These are phyloP conservation scores for Ajuga chamaepitys DNA, from an alignment of 257 asterid genomes.

Conservation along the genomic window DNA sequence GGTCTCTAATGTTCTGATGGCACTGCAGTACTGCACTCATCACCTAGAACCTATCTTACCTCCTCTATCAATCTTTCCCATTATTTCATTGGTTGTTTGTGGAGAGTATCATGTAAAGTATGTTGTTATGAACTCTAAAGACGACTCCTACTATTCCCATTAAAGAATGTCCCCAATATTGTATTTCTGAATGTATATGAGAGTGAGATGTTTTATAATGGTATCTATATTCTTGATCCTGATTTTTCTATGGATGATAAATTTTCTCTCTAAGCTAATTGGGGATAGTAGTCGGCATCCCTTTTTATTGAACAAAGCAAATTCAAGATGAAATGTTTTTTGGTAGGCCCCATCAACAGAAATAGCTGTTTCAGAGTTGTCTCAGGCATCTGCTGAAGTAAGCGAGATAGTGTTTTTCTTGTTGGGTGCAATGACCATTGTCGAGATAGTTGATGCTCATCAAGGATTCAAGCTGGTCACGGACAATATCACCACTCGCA, in stretches of 20 bases:
- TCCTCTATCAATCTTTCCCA: background rate
- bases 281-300: background rate
- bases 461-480: slow-evolving; percentile 97
- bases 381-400: slow-evolving; percentile 94
- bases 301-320: slow-evolving; percentile 5
- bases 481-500: slow-evolving; percentile 91
- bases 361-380: slow-evolving; percentile 79
- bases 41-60: background rate
- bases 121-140: background rate
- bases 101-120: background rate
- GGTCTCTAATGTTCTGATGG: background rate
- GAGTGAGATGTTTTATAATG: background rate
- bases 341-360: slow-evolving; percentile 95
- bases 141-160: too few relatives aligned
- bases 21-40: background rate
- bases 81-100: background rate
- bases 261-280: background rate
- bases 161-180: too few relatives aligned
- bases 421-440: slow-evolving; percentile 98
- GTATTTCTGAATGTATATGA: background rate
- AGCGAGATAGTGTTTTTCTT: slow-evolving; percentile 94
- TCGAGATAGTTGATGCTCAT: slow-evolving; percentile 96
- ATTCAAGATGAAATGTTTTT: slow-evolving; percentile 18
- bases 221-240: background rate
- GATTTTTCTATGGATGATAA: background rate